Conservation (phyloP, 225 moss, liverwort and hornwort genomes). For the Antitrichia curtipendula region DNA sequence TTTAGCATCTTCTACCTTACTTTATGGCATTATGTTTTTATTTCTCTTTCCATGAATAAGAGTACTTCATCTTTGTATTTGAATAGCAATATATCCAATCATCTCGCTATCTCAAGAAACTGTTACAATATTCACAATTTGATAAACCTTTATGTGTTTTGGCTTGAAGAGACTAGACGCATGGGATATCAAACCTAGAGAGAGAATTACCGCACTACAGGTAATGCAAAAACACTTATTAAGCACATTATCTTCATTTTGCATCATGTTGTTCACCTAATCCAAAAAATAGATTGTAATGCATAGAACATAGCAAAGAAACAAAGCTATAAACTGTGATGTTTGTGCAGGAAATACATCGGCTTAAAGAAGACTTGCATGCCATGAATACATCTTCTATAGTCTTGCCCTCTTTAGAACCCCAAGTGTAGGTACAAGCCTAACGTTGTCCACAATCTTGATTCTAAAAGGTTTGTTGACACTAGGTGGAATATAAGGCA, state of each 20-base stretch:
- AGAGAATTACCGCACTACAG: slow-evolving; percentile 63
- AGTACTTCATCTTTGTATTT: neutral
- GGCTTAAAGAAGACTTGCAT: slow-evolving; percentile 29
- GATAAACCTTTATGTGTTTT: neutral
- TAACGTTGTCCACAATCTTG: neutral
- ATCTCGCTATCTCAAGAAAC: neutral
- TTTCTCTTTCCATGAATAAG: neutral
- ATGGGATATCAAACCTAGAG: slow-evolving; percentile 65
- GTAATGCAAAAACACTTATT: slow-evolving; percentile 2
- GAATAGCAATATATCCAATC: neutral
- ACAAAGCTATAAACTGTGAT: neutral
- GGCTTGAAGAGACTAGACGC: slow-evolving; percentile 57
- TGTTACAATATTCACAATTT: neutral
- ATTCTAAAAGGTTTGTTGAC: neutral
- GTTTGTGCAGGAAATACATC: slow-evolving; percentile 29
- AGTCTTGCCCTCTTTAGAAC: neutral
- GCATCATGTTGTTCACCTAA: neutral
- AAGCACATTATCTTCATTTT: neutral
- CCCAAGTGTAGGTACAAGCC: slow-evolving; percentile 48
- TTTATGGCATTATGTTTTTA: neutral
- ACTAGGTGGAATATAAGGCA: no score
- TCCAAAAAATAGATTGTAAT: neutral
- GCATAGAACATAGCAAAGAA: rapidly evolving
- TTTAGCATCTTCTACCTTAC: neutral
- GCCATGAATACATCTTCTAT: neutral